These are phyloP conservation scores for Trichophyton mentagrophytes DNA, from an alignment of 2,329 filamentous ascomycete genomes.

Conservation along the genomic window DNA sequence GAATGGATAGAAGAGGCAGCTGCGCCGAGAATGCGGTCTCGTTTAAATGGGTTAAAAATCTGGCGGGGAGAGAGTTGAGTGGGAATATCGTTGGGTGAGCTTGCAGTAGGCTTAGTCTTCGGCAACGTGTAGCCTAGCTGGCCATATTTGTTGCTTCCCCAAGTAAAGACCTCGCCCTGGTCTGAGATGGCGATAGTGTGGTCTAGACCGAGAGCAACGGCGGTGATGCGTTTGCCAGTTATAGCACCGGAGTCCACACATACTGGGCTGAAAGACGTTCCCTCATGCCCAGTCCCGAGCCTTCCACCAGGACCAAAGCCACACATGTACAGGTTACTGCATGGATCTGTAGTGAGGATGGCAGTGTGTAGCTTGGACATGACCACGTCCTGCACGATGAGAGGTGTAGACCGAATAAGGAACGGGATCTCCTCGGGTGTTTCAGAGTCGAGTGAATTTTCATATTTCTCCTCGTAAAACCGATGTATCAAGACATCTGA, in stretches of 20 bases:
- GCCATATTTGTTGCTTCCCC: conserved; percentile 76
- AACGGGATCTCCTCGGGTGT: conserved; percentile 44
- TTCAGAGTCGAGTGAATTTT: conserved; percentile 20
- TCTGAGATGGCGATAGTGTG: conserved; percentile 76
- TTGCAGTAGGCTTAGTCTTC: conserved; percentile 20
- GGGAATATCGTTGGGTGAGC: conserved; percentile 60
- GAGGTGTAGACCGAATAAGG: conserved; percentile 55
- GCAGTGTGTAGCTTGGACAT: conserved; percentile 90
- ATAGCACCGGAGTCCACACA: conserved; percentile 66
- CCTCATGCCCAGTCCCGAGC: conserved; percentile 78
- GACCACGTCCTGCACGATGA: conserved; percentile 66
- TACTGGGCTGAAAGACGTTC: conserved; percentile 72
- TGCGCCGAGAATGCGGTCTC: conserved; percentile 66
- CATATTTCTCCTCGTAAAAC: conserved; percentile 55
- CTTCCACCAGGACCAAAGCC: conserved; percentile 84
- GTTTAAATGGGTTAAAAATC: conserved; percentile 82
- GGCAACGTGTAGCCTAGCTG: conserved; percentile 79
- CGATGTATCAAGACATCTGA: conserved; percentile 63
- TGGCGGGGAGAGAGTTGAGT: conserved; percentile 72
- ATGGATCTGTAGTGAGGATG: conserved; percentile 71
- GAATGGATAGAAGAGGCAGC: conserved; percentile 88
- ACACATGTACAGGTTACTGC: conserved; percentile 84
- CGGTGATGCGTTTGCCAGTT: conserved; percentile 57
- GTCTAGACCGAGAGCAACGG: conserved; percentile 80
- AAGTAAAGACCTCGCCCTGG: conserved; percentile 85